These are phyloP conservation scores for Misopates orontium DNA, from an alignment of 257 asterid genomes.

Conservation along the genomic window DNA sequence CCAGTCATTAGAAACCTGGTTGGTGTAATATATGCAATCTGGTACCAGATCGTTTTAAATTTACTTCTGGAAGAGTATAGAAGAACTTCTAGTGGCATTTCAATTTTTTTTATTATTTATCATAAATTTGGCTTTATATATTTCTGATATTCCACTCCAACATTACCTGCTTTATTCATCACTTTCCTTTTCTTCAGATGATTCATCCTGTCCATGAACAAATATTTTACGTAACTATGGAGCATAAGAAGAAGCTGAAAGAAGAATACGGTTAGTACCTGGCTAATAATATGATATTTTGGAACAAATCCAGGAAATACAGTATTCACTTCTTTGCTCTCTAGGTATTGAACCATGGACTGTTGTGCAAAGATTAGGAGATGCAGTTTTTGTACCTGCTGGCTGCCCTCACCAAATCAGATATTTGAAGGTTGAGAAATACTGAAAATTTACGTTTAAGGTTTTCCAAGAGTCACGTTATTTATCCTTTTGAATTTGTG, in stretches of 20 bases:
- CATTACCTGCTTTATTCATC: not conserved
- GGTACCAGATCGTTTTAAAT: too few species aligned
- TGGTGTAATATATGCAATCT: too few species aligned
- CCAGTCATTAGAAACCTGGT: too few species aligned
- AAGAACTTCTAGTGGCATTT: too few species aligned
- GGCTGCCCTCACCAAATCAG: too few species aligned
- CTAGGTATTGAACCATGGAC: slow-evolving; percentile 15
- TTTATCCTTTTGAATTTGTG: too few species aligned
- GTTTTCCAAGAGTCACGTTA: too few species aligned
- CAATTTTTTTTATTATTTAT: too few species aligned
- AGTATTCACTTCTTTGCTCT: not conserved
- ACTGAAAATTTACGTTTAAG: too few species aligned
- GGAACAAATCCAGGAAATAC: not conserved
- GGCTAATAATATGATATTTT: not conserved
- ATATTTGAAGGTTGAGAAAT: too few species aligned
- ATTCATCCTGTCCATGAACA: not conserved
- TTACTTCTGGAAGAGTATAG: too few species aligned
- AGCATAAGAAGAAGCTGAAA: not conserved
- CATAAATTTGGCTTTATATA: not conserved
- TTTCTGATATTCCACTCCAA: not conserved
- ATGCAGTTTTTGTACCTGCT: too few species aligned
- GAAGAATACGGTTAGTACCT: not conserved
- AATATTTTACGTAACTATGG: not conserved
- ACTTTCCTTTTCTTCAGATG: not conserved
- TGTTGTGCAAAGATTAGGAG: not conserved